phyloP scores from a whole-genome alignment of 1,139 yeast species.

The Yamadazyma sp. region DNA sequence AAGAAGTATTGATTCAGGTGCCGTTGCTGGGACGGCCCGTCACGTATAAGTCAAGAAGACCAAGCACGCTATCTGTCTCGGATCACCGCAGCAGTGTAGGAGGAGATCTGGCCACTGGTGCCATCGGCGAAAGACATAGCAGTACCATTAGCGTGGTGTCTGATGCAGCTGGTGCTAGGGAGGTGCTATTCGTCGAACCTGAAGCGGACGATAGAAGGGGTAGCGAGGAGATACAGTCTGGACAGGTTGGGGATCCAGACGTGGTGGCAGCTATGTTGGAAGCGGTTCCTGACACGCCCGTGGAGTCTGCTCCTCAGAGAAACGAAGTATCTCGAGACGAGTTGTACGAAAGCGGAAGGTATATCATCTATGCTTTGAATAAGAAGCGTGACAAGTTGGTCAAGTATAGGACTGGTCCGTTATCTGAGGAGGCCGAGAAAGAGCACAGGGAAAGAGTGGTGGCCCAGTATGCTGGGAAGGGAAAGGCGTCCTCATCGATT shows the following conservation, averaged over 20 bases:
- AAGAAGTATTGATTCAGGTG: conserved; percentile 39
- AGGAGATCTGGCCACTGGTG: no score
- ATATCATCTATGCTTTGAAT: conserved; percentile 33
- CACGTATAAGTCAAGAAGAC: background rate
- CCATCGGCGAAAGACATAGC: no score
- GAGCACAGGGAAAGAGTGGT: background rate
- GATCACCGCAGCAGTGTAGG: background rate
- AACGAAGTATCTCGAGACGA: conserved; percentile 13
- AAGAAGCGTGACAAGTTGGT: conserved; percentile 25
- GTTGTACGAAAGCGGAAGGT: conserved; percentile 11
- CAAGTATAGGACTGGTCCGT: conserved; percentile 19
- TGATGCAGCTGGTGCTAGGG: conserved; percentile 4
- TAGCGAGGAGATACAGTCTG: background rate
- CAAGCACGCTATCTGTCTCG: background rate
- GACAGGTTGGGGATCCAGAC: conserved; percentile 2
- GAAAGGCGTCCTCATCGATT: background rate
- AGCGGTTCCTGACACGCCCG: background rate
- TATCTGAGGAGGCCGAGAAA: conserved; percentile 5
- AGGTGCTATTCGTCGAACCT: background rate
- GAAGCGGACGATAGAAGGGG: background rate
- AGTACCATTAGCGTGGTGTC: no score
- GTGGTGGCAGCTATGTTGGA: background rate
- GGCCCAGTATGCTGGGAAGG: background rate
- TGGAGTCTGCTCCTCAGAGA: background rate
- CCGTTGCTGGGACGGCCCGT: conserved; percentile 21